A percentile compares a stretch with the other conserved stretches of the same genome.
These are phyloP conservation scores for Penicillium lividum DNA, from an alignment of 495 filamentous ascomycete genomes.

Conservation along the genomic window DNA sequence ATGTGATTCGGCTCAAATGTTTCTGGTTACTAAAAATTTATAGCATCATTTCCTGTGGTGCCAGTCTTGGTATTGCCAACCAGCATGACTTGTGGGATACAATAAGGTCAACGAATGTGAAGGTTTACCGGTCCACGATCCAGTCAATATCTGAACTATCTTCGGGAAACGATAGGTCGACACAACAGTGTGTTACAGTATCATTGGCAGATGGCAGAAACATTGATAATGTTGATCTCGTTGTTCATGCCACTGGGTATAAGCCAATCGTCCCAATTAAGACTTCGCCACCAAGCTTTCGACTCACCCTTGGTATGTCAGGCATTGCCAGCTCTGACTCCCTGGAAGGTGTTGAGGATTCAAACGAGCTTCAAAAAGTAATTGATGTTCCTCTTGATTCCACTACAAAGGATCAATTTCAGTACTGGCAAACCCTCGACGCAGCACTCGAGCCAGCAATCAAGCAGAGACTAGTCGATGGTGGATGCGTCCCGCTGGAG, in stretches of 20 bases:
- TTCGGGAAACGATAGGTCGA: neutral
- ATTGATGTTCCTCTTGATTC: slow-evolving; percentile 5
- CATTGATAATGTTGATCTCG: slow-evolving; percentile 45
- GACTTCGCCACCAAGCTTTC: slow-evolving; percentile 35
- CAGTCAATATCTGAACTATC: neutral
- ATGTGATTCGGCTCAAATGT: too few species aligned
- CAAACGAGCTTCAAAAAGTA: neutral
- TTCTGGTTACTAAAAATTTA: neutral
- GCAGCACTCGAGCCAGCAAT: slow-evolving; percentile 8
- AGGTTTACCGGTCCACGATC: slow-evolving; percentile 29
- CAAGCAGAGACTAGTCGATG: slow-evolving; percentile 10
- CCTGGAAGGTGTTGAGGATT: neutral
- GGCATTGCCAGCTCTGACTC: neutral
- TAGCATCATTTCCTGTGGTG: slow-evolving; percentile 30
- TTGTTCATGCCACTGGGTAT: slow-evolving; percentile 50
- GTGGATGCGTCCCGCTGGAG: slow-evolving; percentile 13
- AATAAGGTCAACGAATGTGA: slow-evolving; percentile 28
- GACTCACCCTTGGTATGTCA: slow-evolving; percentile 23
- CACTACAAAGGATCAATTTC: neutral
- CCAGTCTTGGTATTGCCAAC: slow-evolving; percentile 33
- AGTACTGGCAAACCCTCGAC: slow-evolving; percentile 26
- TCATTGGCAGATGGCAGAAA: slow-evolving; percentile 14
- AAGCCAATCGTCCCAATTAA: slow-evolving; percentile 63
- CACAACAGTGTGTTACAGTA: slow-evolving; percentile 4
- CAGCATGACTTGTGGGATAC: slow-evolving; percentile 36